Evolutionary conservation across 306 rosid genomes (phyloP), one percentile per base, ranked within the genome.

Genomic region (Fagus sylvatica): DNA sequence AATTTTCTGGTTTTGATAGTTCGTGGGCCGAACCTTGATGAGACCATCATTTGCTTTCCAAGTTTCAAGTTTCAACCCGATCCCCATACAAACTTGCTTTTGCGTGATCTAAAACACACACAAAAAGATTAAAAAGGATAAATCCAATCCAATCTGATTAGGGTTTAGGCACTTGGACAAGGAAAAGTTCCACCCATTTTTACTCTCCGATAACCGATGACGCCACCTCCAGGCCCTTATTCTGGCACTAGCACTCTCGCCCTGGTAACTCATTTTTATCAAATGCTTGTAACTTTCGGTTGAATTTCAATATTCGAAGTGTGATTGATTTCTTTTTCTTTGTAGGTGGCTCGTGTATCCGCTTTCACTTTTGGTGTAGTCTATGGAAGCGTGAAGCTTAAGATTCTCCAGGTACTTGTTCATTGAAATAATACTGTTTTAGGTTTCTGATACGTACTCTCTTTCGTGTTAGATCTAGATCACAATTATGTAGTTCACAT

Each of bases 241-340:
- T 84, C 87, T 66, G 88, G 90, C 76, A 79, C 62, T 36, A 87
- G 90, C 82, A 76, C 86, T 70, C 87, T 87, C 56, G 88, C 90
- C 49, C 17, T 84, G 79, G 88, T 87, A 84, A 22, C 9, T 51
- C 3, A 2, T 33, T 1, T n/a, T 53, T 4, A 6, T 48, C 57
- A 51, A 17, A 3, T 6, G 10, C 32, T 28, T 22, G 28, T 22
- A 22, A 22, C 28, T 22, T 22, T 22, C 28, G 28, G 28, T 22
- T 22, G 28, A 48, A 68, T 15, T n/a, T 10, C 37, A 30, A 40
- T 32, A 39, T 22, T 40, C 16, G 7, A 0, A 32, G 12, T 1
- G 1, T 34, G 8, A 53, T 6, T 22, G 28, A 22, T 51, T 28
- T 65, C 9, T 76, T 36, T 64, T 60, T 13, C 6, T 28, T 22